phyloP scores from a whole-genome alignment of 1,139 yeast genomes.

The Hemisphaericaspora lyxosophila region DNA sequence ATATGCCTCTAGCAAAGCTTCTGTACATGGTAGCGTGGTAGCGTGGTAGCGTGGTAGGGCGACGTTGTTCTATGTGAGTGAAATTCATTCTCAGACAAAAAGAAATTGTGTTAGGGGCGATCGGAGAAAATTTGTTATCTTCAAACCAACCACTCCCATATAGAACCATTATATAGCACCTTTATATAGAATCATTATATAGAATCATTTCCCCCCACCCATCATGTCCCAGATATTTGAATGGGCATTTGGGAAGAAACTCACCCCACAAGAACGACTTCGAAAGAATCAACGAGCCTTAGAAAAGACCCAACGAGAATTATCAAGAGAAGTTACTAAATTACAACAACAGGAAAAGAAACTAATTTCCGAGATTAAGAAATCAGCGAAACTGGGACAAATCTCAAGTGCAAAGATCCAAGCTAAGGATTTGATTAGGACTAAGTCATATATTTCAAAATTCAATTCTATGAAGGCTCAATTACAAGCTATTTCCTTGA shows the following conservation, averaged over 20 bases:
- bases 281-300: conserved; percentile 93
- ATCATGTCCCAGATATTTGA: conserved; percentile 64
- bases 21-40: no score
- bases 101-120: no score
- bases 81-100: no score
- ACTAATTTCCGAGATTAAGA: conserved; percentile 79
- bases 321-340: conserved; percentile 82
- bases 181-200: no score
- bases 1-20: no score
- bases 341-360: conserved; percentile 91
- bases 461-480: conserved; percentile 95
- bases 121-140: no score
- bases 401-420: conserved; percentile 88
- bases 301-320: conserved; percentile 90
- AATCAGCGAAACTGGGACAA: conserved; percentile 88
- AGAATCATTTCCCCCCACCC: no score
- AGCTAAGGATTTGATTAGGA: conserved; percentile 91
- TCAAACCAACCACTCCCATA: no score
- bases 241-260: conserved; percentile 93
- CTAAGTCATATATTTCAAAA: conserved; percentile 77
- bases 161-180: no score
- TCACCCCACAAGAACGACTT: conserved; percentile 92
- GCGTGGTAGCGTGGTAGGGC: no score
- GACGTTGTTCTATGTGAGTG: no score
- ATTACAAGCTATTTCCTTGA: conserved; percentile 85